Evolutionary conservation across 106 monocot genomes (phyloP).

Genomic region (Chionographis japonica): DNA sequence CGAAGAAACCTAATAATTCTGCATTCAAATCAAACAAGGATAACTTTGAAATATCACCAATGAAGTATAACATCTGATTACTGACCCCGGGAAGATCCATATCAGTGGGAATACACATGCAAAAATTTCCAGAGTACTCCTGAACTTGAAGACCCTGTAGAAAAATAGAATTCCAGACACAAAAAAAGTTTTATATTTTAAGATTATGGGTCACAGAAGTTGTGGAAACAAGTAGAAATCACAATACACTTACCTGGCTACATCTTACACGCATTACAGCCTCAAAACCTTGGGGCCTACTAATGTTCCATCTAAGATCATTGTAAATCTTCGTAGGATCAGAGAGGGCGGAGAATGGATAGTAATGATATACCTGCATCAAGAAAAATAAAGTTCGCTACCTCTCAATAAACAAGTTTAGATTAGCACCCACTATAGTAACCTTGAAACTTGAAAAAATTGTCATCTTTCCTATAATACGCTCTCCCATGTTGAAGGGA

Average conservation of each 20-base stretch:
- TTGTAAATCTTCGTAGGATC: constrained; percentile 54
- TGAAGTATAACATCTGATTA: not conserved
- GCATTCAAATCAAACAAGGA: not conserved
- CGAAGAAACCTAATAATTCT: too few species aligned
- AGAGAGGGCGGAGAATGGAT: constrained; percentile 46
- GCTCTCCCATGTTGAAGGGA: too few species aligned
- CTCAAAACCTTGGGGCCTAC: constrained; percentile 53
- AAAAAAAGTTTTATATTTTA: too few species aligned
- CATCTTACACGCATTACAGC: constrained; percentile 62
- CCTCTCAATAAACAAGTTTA: too few species aligned
- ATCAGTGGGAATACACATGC: constrained; percentile 81
- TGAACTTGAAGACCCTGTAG: constrained; percentile 71
- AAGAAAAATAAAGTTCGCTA: not conserved
- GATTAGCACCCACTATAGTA: too few species aligned
- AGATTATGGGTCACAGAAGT: not conserved
- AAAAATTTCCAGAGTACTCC: constrained; percentile 74
- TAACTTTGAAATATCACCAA: too few species aligned
- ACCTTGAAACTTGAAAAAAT: too few species aligned
- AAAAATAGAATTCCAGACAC: not conserved
- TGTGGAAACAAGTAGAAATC: not conserved
- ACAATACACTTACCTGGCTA: constrained; percentile 29
- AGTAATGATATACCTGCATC: constrained; percentile 38
- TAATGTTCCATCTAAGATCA: constrained; percentile 52
- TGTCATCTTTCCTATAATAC: too few species aligned
- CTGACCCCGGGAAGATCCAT: constrained; percentile 75